Evolutionary conservation across 257 asterid genomes (phyloP), one percentile per base, ranked within the genome.

Genomic region (Fraxinus excelsior): DNA sequence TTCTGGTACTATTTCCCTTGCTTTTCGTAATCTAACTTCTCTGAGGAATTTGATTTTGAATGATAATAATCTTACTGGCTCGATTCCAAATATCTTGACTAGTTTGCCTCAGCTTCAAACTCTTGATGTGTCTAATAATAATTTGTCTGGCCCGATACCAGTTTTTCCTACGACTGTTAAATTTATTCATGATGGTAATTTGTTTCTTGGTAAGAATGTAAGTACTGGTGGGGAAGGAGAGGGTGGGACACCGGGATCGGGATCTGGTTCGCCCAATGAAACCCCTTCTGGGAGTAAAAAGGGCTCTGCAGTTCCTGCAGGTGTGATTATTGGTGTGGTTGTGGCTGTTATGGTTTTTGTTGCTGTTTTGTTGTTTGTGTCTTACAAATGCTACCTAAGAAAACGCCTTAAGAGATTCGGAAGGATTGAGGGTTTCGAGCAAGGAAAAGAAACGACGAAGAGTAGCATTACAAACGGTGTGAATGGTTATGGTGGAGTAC

Each of bases 41-140:
- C 80, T 95, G 89, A 87, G 96, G 84, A 91, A 26, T 67, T 79
- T 95, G 85, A 66, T 85, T 31, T 82, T 95, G 91, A 91, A 82
- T 81, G 94, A 87, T 62, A 95, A 95, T 76, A 83, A 86, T 51
- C 95, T 95, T 78, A 82, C 94, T 2, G 99, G 99, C 49, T 21
- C 74, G 1, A 87, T 93, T 70, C 97, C 99, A 8, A 51, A 23
- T 68, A 83, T 53, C 1, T 85, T 95, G 89, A 84, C 89, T 67
- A 84, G 83, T 64, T 78, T 95, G 86, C 81, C 96, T 51, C 82
- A 83, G 82, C 91, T 95, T 72, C 92, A 90, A 81, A 84, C 72
- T 73, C 21, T 95, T 56, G 98, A 95, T 83, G 94, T 95, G 81
- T 88, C 97, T 7, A 91, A 91, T 76, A 95, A 95, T 77, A 87